Base-by-base conservation (phyloP, 805 yeast genomes). In the Candida rishiriensis region DNA sequence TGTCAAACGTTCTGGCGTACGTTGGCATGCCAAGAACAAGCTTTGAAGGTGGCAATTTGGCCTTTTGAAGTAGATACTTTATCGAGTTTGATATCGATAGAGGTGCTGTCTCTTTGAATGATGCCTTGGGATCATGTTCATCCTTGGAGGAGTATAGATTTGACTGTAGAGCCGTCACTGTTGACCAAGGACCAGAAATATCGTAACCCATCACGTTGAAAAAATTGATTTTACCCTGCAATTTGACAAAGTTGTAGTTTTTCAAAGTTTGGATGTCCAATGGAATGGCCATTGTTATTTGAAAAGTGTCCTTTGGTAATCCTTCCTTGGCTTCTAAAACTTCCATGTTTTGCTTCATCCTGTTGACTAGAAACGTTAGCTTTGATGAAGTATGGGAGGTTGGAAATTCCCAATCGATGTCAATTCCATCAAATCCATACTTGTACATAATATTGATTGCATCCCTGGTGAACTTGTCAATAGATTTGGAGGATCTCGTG, bases 121-220 rank as follows among this genome's bases (percentile, higher is more conserved):
- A 21, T 21, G 7, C 7, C 7, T 21, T 21, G 7, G 26, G 7
- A 21, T 21, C 26, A 7, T 21, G 26, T 11, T 50, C 55, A 34
- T 53, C 26, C 5, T 42, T 17, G 3, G 42, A 33, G 1, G 54
- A 28, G 46, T 72, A 77, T 49, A 88, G 57, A 62, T 88, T 88
- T 3, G 93, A 79, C 47, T 88, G 97, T 57, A 78, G 84, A 2
- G 75, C 83, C 0, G 83, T 76, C 3, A 38, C 50, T 0, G 61
- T 55, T 1, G 87, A 79, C 95, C 96, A 88, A 9, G 76, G 70
- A 0, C 97, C 98, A 1, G 81, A 66, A 54, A 82, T 85, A 61
- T 93, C 98, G 61, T 93, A 91, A 15, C 93, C 80, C 98, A 91
- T 91, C 46, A 93, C 61, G 59, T 91, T 90, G 85, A 90, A 89